phyloP scores from a whole-genome alignment of 1,139 yeast genomes.

The Geotrichum australiense region DNA sequence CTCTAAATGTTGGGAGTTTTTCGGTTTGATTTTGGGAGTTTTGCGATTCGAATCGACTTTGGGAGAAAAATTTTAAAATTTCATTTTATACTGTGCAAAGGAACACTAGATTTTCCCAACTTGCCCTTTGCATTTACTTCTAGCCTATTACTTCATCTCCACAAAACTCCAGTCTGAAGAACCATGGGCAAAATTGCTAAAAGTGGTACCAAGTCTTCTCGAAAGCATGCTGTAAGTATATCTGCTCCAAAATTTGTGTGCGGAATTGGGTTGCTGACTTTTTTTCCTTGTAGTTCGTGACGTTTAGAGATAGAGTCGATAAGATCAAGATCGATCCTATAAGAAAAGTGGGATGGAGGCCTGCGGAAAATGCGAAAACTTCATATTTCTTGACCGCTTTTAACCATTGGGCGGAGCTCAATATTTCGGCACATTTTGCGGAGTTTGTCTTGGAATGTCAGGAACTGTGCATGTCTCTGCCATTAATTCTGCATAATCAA shows the following conservation, averaged over 20 bases:
- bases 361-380: conserved; percentile 47
- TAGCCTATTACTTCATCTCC: no score
- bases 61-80: no score
- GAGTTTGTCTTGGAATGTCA: conserved; percentile 54
- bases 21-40: no score
- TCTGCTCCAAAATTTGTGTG: no score
- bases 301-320: conserved; percentile 81
- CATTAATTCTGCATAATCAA: conserved; percentile 74
- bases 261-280: not conserved
- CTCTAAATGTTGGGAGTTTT: no score
- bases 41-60: no score
- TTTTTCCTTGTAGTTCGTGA: conserved; percentile 39
- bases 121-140: no score
- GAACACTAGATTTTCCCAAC: no score
- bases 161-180: no score
- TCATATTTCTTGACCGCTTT: conserved; percentile 76
- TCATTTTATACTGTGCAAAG: no score
- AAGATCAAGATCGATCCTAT: conserved; percentile 80
- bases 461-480: conserved; percentile 57
- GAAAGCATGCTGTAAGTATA: conserved; percentile 18
- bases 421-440: conserved; percentile 66
- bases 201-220: conserved; percentile 18
- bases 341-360: conserved; percentile 53
- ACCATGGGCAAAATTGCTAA: conserved; percentile 16
- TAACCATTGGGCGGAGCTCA: conserved; percentile 84